Percentiles rank a stretch among this genome's conserved stretches.
Evolutionary conservation across 805 yeast species (phyloP).

Genomic region (Candida multigemmis): DNA sequence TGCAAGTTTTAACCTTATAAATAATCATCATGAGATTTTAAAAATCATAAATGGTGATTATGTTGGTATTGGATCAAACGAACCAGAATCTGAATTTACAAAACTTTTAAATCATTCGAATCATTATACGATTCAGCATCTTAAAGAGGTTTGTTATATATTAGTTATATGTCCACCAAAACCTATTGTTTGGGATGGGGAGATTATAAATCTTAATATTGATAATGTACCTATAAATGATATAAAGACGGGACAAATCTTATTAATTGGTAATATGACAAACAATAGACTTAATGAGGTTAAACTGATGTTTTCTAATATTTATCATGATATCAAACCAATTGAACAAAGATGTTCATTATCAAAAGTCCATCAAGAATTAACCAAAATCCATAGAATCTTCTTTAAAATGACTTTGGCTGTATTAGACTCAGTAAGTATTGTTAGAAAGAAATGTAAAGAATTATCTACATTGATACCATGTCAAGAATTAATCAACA

Average conservation of each 20-base stretch:
- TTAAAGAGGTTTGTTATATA: constrained; percentile 46
- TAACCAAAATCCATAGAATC: constrained; percentile 54
- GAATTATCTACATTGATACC: constrained; percentile 41
- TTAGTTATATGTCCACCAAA: constrained; percentile 70
- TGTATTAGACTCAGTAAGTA: constrained; percentile 52
- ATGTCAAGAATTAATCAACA: constrained; percentile 70
- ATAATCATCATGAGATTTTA: constrained; percentile 28
- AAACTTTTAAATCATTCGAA: constrained; percentile 12
- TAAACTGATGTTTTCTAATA: constrained; percentile 46
- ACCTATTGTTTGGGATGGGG: constrained; percentile 89
- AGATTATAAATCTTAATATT: constrained; percentile 47
- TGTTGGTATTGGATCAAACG: constrained; percentile 26
- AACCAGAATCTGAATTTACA: constrained; percentile 15
- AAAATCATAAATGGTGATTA: constrained; percentile 30
- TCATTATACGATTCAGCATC: constrained; percentile 6
- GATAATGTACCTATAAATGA: constrained; percentile 42
- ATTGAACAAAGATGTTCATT: constrained; percentile 64
- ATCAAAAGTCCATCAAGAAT: constrained; percentile 62
- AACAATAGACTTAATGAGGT: constrained; percentile 44
- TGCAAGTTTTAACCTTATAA: constrained; percentile 54
- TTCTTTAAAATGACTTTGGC: constrained; percentile 61
- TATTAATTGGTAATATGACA: constrained; percentile 67
- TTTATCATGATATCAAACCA: constrained; percentile 41
- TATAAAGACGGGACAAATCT: constrained; percentile 57
- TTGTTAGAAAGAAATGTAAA: constrained; percentile 44